Percentiles rank a stretch among this genome's conserved stretches.
Conservation (phyloP, 345 rosid genomes). For the Angophora floribunda region DNA sequence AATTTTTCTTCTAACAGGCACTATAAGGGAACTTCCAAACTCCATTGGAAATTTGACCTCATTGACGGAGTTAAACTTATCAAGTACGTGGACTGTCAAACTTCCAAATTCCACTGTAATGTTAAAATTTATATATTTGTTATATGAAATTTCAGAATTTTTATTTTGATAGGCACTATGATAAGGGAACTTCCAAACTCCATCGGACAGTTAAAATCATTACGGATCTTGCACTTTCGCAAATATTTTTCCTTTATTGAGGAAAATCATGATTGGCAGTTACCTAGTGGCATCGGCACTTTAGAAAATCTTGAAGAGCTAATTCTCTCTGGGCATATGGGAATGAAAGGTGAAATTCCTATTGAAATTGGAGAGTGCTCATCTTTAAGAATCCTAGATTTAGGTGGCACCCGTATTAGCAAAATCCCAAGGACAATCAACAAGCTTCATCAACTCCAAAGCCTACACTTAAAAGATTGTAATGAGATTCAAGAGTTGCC, state of each 20-base stretch:
- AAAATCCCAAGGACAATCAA: background rate
- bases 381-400: background rate
- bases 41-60: background rate
- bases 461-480: background rate
- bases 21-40: fast-evolving
- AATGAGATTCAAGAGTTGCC: background rate
- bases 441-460: background rate
- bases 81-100: fast-evolving
- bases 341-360: background rate
- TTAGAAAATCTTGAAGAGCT: background rate
- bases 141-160: background rate
- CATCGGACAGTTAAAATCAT: background rate
- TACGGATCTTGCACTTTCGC: background rate
- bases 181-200: background rate
- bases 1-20: background rate
- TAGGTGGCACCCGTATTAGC: fast-evolving
- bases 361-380: background rate
- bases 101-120: background rate
- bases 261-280: background rate
- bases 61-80: background rate
- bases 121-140: background rate
- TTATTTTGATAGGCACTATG: fast-evolving
- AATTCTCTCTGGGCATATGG: background rate
- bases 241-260: no score
- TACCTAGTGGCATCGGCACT: background rate